A percentile compares a stretch with the other conserved stretches of the same genome.
Evolutionary conservation across 2,329 filamentous ascomycete species (phyloP).

Genomic region (Aspergillus brunneoviolaceus): DNA sequence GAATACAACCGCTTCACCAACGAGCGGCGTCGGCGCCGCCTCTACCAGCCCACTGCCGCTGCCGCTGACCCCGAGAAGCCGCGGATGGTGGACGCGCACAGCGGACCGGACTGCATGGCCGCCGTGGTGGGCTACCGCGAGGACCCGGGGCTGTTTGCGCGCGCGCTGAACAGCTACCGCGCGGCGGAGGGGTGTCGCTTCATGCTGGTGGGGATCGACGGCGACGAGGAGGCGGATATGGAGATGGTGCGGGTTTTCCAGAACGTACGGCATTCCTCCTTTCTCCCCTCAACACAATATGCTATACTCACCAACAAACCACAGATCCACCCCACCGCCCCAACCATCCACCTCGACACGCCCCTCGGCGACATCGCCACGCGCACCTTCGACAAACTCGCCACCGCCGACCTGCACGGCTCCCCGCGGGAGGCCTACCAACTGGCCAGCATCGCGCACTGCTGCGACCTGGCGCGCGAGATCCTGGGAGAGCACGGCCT

Average conservation of each 20-base stretch:
- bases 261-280: background rate
- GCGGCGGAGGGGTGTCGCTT: slow-evolving; percentile 23
- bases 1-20: slow-evolving; percentile 30
- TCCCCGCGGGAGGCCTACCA: slow-evolving; percentile 8
- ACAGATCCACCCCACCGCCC: slow-evolving; percentile 25
- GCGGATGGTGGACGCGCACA: slow-evolving; percentile 12
- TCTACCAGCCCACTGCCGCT: slow-evolving; percentile 11
- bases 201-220: slow-evolving; percentile 32
- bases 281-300: too few species aligned
- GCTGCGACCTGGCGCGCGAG: slow-evolving; percentile 22
- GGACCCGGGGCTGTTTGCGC: slow-evolving; percentile 28
- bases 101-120: slow-evolving; percentile 25
- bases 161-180: slow-evolving; percentile 32
- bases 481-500: slow-evolving; percentile 20
- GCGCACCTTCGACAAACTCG: slow-evolving; percentile 11
- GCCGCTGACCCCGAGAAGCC: slow-evolving; percentile 16
- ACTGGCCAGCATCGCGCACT: slow-evolving; percentile 22
- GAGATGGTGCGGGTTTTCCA: slow-evolving; percentile 32
- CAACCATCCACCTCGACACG: slow-evolving; percentile 26
- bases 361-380: slow-evolving; percentile 29
- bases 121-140: slow-evolving; percentile 35
- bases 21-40: slow-evolving; percentile 22
- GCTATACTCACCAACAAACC: too few species aligned
- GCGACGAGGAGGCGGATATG: slow-evolving; percentile 27
- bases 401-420: background rate